phyloP scores from a whole-genome alignment of 177 flowering plant species.

The Telopea speciosissima region DNA sequence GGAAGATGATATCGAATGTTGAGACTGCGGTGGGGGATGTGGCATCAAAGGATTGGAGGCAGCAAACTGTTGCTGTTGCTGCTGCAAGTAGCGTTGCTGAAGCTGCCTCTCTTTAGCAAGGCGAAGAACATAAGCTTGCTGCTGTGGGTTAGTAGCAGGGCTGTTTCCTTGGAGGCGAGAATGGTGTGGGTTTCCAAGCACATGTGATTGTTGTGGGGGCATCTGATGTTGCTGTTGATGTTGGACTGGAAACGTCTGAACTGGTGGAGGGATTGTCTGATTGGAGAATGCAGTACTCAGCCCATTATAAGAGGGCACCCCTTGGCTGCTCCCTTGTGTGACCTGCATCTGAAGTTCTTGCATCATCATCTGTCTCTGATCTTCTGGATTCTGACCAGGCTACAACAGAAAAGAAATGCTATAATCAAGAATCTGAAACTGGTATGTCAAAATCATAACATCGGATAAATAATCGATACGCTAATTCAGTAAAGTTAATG shows the following conservation, averaged over 20 bases:
- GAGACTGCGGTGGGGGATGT: slow-evolving; percentile 45
- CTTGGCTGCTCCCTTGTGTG: slow-evolving; percentile 56
- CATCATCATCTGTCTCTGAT: slow-evolving; percentile 64
- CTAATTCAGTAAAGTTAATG: no score
- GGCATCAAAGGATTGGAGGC: slow-evolving; percentile 48
- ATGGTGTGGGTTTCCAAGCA: slow-evolving; percentile 46
- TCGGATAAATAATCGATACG: background rate
- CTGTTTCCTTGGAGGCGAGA: slow-evolving; percentile 58
- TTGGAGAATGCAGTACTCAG: slow-evolving; percentile 49
- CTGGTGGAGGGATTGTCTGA: slow-evolving; percentile 54
- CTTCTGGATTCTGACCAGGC: slow-evolving; percentile 63
- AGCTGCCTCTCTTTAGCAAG: slow-evolving; percentile 73
- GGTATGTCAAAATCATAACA: background rate
- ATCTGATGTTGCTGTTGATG: slow-evolving; percentile 61
- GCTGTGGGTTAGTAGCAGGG: slow-evolving; percentile 41
- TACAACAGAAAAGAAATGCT: slow-evolving; percentile 20
- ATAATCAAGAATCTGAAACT: slow-evolving; percentile 8
- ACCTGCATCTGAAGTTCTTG: slow-evolving; percentile 75
- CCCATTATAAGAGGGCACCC: slow-evolving; percentile 52
- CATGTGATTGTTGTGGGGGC: slow-evolving; percentile 55
- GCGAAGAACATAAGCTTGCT: slow-evolving; percentile 56
- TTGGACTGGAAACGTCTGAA: slow-evolving; percentile 57
- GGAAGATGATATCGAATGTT: slow-evolving; percentile 54
- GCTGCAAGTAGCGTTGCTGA: slow-evolving; percentile 45
- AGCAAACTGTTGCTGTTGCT: slow-evolving; percentile 47